Evolutionary conservation across 2,329 filamentous ascomycete genomes (phyloP).

Genomic region (Fusarium buxicola): DNA sequence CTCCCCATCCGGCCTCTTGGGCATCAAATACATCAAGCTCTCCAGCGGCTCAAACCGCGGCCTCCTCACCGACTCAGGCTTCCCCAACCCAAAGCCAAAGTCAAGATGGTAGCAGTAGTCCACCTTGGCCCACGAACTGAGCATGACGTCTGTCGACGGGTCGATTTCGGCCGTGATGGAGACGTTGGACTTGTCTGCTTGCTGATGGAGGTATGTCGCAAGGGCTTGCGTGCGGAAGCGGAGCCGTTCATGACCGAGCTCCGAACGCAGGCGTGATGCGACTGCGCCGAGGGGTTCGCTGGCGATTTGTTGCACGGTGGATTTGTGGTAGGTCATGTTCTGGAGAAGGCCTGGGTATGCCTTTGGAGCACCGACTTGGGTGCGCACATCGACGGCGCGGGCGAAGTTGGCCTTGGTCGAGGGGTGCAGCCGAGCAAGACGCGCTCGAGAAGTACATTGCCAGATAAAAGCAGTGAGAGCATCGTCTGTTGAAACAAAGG

Average conservation of each 20-base stretch:
- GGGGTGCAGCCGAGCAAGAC: constrained; percentile 50
- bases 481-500: constrained; percentile 66
- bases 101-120: constrained; percentile 58
- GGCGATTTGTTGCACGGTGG: constrained; percentile 46
- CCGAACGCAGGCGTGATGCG: constrained; percentile 54
- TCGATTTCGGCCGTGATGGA: constrained; percentile 53
- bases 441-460: constrained; percentile 56
- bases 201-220: constrained; percentile 53
- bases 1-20: constrained; percentile 55
- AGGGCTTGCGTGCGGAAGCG: constrained; percentile 53
- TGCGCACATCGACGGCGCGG: constrained; percentile 63
- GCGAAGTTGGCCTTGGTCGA: constrained; percentile 50
- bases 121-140: constrained; percentile 67
- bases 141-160: constrained; percentile 57
- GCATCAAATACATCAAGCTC: constrained; percentile 63
- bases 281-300: constrained; percentile 49
- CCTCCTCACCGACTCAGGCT: constrained; percentile 59
- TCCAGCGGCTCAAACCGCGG: constrained; percentile 60
- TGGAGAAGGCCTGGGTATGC: constrained; percentile 62
- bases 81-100: constrained; percentile 60
- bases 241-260: constrained; percentile 53
- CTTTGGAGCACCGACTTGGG: constrained; percentile 54
- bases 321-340: constrained; percentile 57
- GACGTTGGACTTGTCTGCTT: constrained; percentile 51
- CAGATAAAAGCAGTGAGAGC: constrained; percentile 63